Percentiles rank a stretch among this genome's conserved stretches.
Evolutionary conservation across 345 rosid species (phyloP).

Genomic region (Rhodamnia rubescens): DNA sequence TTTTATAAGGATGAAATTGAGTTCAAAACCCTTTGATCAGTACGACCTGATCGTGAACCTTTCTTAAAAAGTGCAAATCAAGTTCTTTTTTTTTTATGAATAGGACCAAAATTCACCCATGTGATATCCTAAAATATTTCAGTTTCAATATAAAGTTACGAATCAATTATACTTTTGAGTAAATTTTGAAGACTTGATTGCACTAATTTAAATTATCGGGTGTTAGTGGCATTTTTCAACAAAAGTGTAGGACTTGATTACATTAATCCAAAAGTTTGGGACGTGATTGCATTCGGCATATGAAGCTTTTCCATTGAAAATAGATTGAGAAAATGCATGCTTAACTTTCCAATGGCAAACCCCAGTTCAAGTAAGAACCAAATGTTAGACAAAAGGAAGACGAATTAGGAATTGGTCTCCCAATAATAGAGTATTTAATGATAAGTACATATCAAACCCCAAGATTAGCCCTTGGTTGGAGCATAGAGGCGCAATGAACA

Average conservation of each 20-base stretch:
- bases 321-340: not conserved
- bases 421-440: not conserved
- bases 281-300: not conserved
- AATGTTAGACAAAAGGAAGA: not conserved
- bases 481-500: slow-evolving; percentile 11
- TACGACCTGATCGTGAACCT: not conserved
- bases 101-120: not conserved
- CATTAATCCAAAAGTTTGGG: not conserved
- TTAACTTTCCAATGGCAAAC: not conserved
- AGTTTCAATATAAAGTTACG: not conserved
- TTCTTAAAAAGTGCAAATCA: not conserved
- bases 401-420: not conserved
- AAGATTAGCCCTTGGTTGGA: slow-evolving; percentile 8
- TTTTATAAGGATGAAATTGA: not conserved
- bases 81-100: not conserved
- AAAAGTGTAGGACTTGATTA: not conserved
- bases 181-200: not conserved
- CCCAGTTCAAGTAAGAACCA: not conserved
- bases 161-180: not conserved
- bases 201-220: not conserved
- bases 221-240: not conserved
- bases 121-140: not conserved
- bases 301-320: not conserved
- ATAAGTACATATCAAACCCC: not conserved
- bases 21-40: not conserved